A percentile compares a stretch with the other conserved stretches of the same genome.
These are phyloP conservation scores for Cyanidiococcus yangmingshanensis DNA, from an alignment of 23 red algal species.

Conservation along the genomic window DNA sequence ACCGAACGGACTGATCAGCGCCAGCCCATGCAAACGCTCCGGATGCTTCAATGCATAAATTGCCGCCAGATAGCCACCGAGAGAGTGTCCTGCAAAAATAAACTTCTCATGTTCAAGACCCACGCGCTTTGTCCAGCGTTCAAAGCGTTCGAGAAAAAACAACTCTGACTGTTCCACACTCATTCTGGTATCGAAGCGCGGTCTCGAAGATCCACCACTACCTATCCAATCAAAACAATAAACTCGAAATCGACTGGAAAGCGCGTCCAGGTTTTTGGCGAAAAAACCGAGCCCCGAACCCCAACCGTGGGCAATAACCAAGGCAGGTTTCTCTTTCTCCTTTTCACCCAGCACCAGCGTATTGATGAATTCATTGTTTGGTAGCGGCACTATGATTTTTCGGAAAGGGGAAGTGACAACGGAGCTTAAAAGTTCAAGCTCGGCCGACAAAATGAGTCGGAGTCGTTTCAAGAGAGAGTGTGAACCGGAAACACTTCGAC, in stretches of 20 bases:
- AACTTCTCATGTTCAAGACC: constrained; percentile 8
- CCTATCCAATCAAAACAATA: constrained; percentile 68
- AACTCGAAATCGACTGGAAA: constrained; percentile 43
- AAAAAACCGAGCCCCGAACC: constrained; percentile 62
- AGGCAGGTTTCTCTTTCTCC: constrained; percentile 17
- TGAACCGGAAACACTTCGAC: neutral
- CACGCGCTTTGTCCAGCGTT: neutral
- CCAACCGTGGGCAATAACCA: constrained; percentile 66
- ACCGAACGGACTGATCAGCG: constrained; percentile 53
- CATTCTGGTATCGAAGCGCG: constrained; percentile 18
- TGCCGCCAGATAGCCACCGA: constrained; percentile 65
- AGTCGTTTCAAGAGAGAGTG: neutral
- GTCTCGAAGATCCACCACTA: constrained; percentile 50
- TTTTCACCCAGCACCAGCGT: constrained; percentile 18
- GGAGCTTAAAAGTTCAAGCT: neutral
- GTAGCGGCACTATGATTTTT: constrained; percentile 8
- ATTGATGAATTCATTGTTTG: constrained; percentile 12
- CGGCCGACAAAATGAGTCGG: constrained; percentile 5
- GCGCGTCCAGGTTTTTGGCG: constrained; percentile 32
- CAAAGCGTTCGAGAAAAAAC: constrained; percentile 25
- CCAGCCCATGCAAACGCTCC: constrained; percentile 13
- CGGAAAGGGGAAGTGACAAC: neutral
- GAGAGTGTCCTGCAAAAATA: constrained; percentile 52
- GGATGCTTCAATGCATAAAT: constrained; percentile 38
- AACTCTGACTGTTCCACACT: neutral